Base-by-base conservation (phyloP, 1,284 basidiomycete genomes). In the Rhodotorula sp. region DNA sequence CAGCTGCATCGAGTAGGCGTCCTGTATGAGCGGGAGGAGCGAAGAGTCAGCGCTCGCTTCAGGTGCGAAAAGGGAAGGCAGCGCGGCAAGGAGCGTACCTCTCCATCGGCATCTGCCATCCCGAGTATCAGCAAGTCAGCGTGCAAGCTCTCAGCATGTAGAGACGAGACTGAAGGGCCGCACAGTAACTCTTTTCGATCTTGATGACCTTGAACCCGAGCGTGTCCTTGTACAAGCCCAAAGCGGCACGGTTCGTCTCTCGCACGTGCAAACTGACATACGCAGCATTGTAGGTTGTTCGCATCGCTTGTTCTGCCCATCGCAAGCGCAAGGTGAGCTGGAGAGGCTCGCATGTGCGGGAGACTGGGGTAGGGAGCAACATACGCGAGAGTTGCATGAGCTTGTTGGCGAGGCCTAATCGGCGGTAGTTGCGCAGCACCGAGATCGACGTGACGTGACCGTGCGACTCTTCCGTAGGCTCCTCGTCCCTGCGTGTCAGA, bases 361-460 rank as follows among this genome's bases (percentile, higher is more conserved):
- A 33, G 42, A 56, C 68, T 30, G 30, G 49, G 0, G 37, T 17
- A n/a, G 30, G 30, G 42, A n/a, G 20, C 37, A 55, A 84, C 86
- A 76, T 75, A 95, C 93, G 92, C 53, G 90, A 89, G 62, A 91
- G 86, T 51, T 90, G 81, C 93, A 95, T 95, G 57, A 96, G 82
- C 79, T 89, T 89, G 81, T 91, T 91, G 20, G 91, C 93, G 1
- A 96, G 82, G 3, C 93, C 93, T 26, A 94, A 83, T 42, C 93
- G 85, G 65, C 93, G 84, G 79, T 95, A 93, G 22, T 90, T 88
- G 71, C 92, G 84, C 49, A 95, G 83, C 7, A 96, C 91, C 2
- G 91, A 93, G 75, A 96, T 91, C 0, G 93, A 95, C 53, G 92
- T 95, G 78, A 96, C 89, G 79, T 95, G 91, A 1, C 93, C 93